Base-by-base conservation (phyloP, 192 early-diverging fungal genomes). In the Podila minutissima region DNA sequence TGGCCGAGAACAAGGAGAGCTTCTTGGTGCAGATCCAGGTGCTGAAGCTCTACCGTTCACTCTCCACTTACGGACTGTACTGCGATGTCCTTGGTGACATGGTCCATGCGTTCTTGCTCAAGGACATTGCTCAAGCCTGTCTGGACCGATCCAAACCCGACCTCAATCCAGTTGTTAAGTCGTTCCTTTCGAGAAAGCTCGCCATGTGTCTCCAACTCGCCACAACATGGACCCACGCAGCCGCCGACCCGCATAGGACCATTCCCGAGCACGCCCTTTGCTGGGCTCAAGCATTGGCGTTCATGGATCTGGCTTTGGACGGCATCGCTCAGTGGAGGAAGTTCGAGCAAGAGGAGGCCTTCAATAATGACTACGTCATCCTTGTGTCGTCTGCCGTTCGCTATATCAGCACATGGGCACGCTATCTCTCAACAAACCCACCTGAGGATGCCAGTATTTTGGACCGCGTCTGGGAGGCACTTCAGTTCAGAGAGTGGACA, bases 11-110 rank as follows among this genome's bases (percentile, higher is more conserved):
- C 28, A 62, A 61, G 53, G 33, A 49, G 17, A 59, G 77, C 9
- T 81, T 65, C n/a, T 48, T 29, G 3, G 66, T 85, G 38, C 74
- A 83, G 28, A 68, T 72, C 6, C 86, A 87, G 59, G 82, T 75
- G 10, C 32, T 90, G 22, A 76, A 82, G 32, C 38, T 88, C 8
- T 78, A 86, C 49, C 85, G 84, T 15, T 71, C 84, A 0, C 58
- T 87, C 8, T 71, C 81, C 20, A 82, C 74, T 11, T 88, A 90
- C 71, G 89, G 89, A 29, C 74, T 90, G n/a, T 83, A 86, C 24
- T 77, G 86, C 26, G 82, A 86, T 28, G 82, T 85, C 19, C 48
- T 88, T 5, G 75, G 70, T 5, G 87, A 88, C 29, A 67, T 83
- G 22, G 32, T 83, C 5, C 71, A 75, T 22, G 62, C 79, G 4